These are phyloP conservation scores for Pythium biforme DNA, from an alignment of 352 stramenopile species.

Conservation along the genomic window DNA sequence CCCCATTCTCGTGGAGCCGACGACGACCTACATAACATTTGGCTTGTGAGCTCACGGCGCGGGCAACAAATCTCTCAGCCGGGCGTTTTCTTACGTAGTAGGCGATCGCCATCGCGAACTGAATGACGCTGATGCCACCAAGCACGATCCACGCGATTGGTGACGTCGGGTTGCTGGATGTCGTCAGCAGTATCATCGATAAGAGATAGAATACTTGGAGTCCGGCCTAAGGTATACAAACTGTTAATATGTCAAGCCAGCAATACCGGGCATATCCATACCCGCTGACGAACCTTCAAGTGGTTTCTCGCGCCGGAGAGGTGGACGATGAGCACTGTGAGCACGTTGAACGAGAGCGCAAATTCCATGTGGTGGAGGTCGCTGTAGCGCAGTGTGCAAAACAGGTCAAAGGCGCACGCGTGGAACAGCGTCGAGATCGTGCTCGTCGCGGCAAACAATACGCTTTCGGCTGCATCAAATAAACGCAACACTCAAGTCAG, in stretches of 20 bases:
- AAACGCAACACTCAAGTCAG: not conserved
- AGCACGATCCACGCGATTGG: constrained; percentile 31
- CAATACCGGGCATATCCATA: too few relatives aligned
- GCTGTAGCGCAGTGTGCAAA: constrained; percentile 29
- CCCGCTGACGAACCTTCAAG: constrained; percentile 32
- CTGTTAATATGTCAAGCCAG: too few relatives aligned
- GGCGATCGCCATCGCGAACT: constrained; percentile 28
- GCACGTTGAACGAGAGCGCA: constrained; percentile 34
- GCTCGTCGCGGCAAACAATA: constrained; percentile 28
- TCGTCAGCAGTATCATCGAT: constrained; percentile 29
- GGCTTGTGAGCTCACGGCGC: not conserved
- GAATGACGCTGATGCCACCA: constrained; percentile 17
- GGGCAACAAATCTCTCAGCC: not conserved
- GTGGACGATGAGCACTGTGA: constrained; percentile 35
- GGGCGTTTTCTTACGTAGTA: constrained; percentile 32
- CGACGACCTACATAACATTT: constrained; percentile 4
- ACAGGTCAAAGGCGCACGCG: constrained; percentile 33
- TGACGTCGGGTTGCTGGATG: constrained; percentile 12
- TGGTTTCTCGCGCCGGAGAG: constrained; percentile 34
- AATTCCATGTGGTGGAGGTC: constrained; percentile 34
- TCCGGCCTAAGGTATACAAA: constrained; percentile 22
- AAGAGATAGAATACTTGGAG: constrained; percentile 35
- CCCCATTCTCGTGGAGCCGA: constrained; percentile 24
- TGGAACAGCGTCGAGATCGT: constrained; percentile 35
- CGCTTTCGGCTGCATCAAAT: constrained; percentile 17